phyloP scores from a whole-genome alignment of 352 stramenopile genomes.

The Pythium phragmiticola region DNA sequence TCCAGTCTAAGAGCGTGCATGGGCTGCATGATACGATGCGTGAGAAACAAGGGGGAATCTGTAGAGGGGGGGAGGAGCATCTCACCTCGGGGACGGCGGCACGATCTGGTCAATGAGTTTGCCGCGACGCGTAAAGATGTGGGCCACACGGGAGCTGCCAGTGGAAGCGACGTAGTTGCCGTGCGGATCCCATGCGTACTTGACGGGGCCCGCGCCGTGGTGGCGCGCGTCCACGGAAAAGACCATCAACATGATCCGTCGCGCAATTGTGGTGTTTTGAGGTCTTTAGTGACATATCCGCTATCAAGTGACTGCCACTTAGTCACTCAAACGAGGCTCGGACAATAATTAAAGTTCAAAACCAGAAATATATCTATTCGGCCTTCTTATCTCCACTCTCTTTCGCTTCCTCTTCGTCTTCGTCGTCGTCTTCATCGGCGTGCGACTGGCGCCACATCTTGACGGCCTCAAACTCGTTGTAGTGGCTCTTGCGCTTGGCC shows the following conservation, averaged over 20 bases:
- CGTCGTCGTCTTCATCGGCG: slow-evolving; percentile 40
- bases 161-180: slow-evolving; percentile 78
- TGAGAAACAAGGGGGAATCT: neutral
- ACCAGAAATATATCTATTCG: neutral
- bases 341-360: neutral
- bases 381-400: neutral
- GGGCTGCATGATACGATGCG: slow-evolving; percentile 29
- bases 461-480: slow-evolving; percentile 81
- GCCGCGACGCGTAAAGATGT: slow-evolving; percentile 68
- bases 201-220: slow-evolving; percentile 66
- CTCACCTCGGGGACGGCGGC: slow-evolving; percentile 64
- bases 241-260: slow-evolving; percentile 65
- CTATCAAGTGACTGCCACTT: neutral
- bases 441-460: slow-evolving; percentile 70
- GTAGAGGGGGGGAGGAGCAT: neutral
- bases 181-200: slow-evolving; percentile 79
- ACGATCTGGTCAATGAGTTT: slow-evolving; percentile 83
- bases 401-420: slow-evolving; percentile 34
- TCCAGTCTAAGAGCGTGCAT: slow-evolving; percentile 78
- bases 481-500: slow-evolving; percentile 78
- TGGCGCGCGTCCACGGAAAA: slow-evolving; percentile 80
- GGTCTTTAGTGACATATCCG: neutral
- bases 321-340: neutral
- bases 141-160: slow-evolving; percentile 66
- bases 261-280: neutral